Conservation (phyloP, 768 basidiomycete genomes). For the Leccinellum rugosiceps region DNA sequence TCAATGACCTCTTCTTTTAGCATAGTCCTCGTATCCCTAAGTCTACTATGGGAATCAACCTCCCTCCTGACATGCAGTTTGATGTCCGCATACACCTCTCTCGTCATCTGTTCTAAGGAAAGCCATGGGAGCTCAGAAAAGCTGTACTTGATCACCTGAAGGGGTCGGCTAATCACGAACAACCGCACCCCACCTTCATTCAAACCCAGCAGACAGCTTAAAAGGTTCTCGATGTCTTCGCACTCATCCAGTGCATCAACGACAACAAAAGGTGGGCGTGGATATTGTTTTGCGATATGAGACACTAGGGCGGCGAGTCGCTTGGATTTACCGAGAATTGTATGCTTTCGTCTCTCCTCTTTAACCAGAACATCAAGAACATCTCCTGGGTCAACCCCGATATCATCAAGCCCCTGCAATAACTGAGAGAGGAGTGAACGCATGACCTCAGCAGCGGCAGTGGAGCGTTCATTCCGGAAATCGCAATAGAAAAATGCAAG, state of each 20-base stretch:
- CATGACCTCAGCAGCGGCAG: neutral
- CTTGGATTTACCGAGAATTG: neutral
- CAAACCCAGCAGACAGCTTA: neutral
- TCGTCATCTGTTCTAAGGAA: neutral
- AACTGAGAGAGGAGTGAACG: neutral
- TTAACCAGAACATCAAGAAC: neutral
- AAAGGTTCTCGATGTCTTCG: neutral
- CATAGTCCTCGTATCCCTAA: neutral
- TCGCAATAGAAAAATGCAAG: neutral
- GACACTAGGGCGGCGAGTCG: neutral
- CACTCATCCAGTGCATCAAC: slow-evolving; percentile 22
- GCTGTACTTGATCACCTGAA: slow-evolving; percentile 3
- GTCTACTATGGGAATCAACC: slow-evolving; percentile 2
- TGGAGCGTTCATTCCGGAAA: neutral
- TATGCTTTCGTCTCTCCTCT: neutral
- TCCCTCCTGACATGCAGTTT: slow-evolving; percentile 1
- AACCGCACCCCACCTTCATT: neutral
- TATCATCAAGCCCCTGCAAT: neutral
- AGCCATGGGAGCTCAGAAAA: neutral
- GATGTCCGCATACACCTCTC: slow-evolving; percentile 8
- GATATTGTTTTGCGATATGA: neutral
- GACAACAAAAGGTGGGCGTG: neutral
- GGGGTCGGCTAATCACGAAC: slow-evolving; percentile 5
- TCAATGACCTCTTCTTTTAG: slow-evolving; percentile 5
- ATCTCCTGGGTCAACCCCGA: neutral